Percentiles rank a stretch among this genome's conserved stretches.
phyloP scores from a whole-genome alignment of 1,284 basidiomycete species.

The Pterula multifida region DNA sequence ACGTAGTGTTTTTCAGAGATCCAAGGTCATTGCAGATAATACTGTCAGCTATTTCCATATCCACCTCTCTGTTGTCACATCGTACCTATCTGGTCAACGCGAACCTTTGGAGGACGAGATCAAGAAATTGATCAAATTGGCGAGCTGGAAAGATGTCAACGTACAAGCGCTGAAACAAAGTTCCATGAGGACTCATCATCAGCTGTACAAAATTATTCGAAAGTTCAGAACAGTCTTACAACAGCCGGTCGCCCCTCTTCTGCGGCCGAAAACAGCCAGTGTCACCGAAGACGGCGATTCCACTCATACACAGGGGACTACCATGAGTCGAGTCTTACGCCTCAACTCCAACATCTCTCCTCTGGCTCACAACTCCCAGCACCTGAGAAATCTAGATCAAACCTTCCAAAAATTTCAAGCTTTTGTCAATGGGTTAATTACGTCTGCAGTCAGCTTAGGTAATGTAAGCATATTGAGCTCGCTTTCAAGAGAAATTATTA shows the following conservation, averaged over 20 bases:
- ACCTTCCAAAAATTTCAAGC: slow-evolving; percentile 38
- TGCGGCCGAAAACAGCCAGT: slow-evolving; percentile 27
- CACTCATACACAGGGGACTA: too few relatives aligned
- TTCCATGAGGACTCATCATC: slow-evolving; percentile 83
- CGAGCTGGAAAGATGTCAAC: slow-evolving; percentile 98
- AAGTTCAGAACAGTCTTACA: slow-evolving; percentile 88
- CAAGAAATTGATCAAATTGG: slow-evolving; percentile 81
- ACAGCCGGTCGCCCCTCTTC: slow-evolving; percentile 45
- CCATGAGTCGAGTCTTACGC: too few relatives aligned
- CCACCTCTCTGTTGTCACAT: slow-evolving; percentile 40
- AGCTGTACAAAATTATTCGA: slow-evolving; percentile 84
- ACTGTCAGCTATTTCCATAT: slow-evolving; percentile 60
- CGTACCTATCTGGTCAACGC: slow-evolving; percentile 49
- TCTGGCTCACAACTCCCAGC: slow-evolving; percentile 8
- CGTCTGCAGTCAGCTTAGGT: slow-evolving; percentile 26
- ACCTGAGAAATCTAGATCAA: slow-evolving; percentile 28
- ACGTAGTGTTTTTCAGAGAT: slow-evolving; percentile 27
- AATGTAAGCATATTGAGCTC: slow-evolving; percentile 38
- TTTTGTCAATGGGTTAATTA: slow-evolving; percentile 30
- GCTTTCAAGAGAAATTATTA: slow-evolving; percentile 68
- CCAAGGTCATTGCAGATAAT: slow-evolving; percentile 54
- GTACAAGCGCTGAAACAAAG: slow-evolving; percentile 90
- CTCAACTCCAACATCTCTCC: slow-evolving; percentile 4
- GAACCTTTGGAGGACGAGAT: slow-evolving; percentile 71
- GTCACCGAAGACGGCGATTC: slow-evolving; percentile 23